A percentile compares a stretch with the other conserved stretches of the same genome.
These are phyloP conservation scores for Rhodotorula sp. DNA, from an alignment of 1,284 basidiomycete species.

Conservation along the genomic window DNA sequence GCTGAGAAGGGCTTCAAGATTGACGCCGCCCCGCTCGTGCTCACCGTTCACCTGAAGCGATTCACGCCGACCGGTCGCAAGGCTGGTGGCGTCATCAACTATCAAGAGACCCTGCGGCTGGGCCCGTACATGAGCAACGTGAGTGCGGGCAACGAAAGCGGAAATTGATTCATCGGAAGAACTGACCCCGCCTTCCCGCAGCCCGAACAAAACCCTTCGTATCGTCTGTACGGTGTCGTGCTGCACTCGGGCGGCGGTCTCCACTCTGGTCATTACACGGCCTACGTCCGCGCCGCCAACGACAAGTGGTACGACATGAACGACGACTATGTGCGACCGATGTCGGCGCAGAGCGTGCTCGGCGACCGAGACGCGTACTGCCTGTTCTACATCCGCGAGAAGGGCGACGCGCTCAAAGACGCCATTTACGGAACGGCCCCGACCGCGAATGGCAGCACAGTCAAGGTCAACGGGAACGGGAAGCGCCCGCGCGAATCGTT, in stretches of 20 bases:
- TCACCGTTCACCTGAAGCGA: slow-evolving; percentile 95
- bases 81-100: slow-evolving; percentile 72
- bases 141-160: slow-evolving; percentile 24
- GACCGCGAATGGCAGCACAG: background rate
- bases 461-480: background rate
- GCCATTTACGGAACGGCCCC: slow-evolving; percentile 51
- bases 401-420: slow-evolving; percentile 66
- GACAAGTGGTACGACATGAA: slow-evolving; percentile 88
- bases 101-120: slow-evolving; percentile 74
- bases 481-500: slow-evolving; percentile 13
- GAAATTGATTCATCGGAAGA: background rate
- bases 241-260: slow-evolving; percentile 90
- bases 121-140: slow-evolving; percentile 78
- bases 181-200: background rate
- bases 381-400: slow-evolving; percentile 83
- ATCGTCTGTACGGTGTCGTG: slow-evolving; percentile 87
- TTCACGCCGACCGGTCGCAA: slow-evolving; percentile 89
- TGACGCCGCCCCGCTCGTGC: slow-evolving; percentile 80
- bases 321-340: slow-evolving; percentile 65
- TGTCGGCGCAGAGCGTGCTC: slow-evolving; percentile 16
- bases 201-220: slow-evolving; percentile 59
- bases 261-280: slow-evolving; percentile 94
- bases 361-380: slow-evolving; percentile 66
- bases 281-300: slow-evolving; percentile 69
- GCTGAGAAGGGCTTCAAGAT: slow-evolving; percentile 87